Base-by-base conservation (phyloP, 352 stramenopile species). In the Globisporangium paroecandrum region DNA sequence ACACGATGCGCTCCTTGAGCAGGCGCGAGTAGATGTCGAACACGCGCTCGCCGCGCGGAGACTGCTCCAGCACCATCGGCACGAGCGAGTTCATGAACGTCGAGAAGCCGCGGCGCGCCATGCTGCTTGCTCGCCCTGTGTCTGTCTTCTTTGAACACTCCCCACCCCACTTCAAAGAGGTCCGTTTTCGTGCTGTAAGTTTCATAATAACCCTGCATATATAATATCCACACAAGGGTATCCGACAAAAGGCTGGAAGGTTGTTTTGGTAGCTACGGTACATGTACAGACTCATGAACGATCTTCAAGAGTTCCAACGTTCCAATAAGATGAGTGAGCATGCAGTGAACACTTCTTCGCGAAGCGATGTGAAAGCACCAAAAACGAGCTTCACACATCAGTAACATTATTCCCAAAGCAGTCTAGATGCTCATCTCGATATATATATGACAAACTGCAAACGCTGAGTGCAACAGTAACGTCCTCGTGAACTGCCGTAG, bases 11-110 rank as follows among this genome's bases (percentile, higher is more conserved):
- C 84, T 99, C 97, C 65, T 98, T 98, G 9, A 99, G 87, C 55
- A 99, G 79, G 0, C 97, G 90, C 65, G 94, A 99, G 79, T 98
- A 99, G 66, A 99, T 99, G 74, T 99, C 97, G 76, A 98, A 99
- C 25, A 97, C 87, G 56, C 97, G 89, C 84, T 99, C 97, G 5
- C 97, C 97, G 6, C 88, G 85, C 20, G 89, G 77, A 46, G 81
- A 98, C 70, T 96, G 87, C 82, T 99, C 95, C 29, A 98, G 71
- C 13, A 98, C 95, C 81, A 98, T 98, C 4, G 95, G 96, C 57
- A 98, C 84, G 13, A 97, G 62, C 36, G 83, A 87, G 74, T 73
- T 89, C 70, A 80, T 72, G 62, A 89, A 76, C 36, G 81, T 79
- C 54, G 87, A 81, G 58, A 89, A 66, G 1, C 81, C 71, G 38